phyloP scores from a whole-genome alignment of 2,329 filamentous ascomycete genomes.

The Talaromyces islandicus region DNA sequence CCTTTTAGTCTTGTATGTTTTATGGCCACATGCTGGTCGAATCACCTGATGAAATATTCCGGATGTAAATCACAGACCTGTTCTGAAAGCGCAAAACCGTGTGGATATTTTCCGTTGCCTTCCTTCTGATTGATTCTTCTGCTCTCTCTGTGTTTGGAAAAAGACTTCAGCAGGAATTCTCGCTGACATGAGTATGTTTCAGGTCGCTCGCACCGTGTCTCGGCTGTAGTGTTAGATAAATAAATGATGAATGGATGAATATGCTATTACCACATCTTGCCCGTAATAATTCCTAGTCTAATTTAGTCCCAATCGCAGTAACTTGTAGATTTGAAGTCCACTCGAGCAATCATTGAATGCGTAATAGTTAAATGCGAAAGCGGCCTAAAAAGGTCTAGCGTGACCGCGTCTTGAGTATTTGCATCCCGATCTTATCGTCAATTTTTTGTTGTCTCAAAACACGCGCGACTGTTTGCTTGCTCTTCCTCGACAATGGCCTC shows the following conservation, averaged over 20 bases:
- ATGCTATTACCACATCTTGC: neutral
- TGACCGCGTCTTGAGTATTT: neutral
- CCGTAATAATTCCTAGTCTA: neutral
- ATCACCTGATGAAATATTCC: constrained; percentile 15
- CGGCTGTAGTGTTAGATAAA: neutral
- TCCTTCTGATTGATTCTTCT: constrained; percentile 13
- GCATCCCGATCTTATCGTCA: neutral
- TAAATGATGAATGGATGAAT: neutral
- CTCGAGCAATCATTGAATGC: too few relatives aligned
- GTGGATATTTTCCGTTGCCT: constrained; percentile 17
- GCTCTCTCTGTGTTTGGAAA: neutral
- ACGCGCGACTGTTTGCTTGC: neutral
- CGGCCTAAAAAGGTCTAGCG: neutral
- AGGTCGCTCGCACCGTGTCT: neutral
- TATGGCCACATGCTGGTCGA: constrained; percentile 6
- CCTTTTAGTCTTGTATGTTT: neutral
- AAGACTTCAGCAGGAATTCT: neutral
- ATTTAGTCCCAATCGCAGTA: neutral
- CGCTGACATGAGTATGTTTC: neutral
- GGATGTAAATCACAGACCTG: constrained; percentile 17
- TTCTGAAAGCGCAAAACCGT: constrained; percentile 15
- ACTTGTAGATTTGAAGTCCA: too few relatives aligned
- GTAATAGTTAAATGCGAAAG: too few relatives aligned
- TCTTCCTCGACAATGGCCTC: neutral
- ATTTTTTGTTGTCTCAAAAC: neutral